Conservation (phyloP, 2,329 filamentous ascomycete species). For the Trichothecium roseum region DNA sequence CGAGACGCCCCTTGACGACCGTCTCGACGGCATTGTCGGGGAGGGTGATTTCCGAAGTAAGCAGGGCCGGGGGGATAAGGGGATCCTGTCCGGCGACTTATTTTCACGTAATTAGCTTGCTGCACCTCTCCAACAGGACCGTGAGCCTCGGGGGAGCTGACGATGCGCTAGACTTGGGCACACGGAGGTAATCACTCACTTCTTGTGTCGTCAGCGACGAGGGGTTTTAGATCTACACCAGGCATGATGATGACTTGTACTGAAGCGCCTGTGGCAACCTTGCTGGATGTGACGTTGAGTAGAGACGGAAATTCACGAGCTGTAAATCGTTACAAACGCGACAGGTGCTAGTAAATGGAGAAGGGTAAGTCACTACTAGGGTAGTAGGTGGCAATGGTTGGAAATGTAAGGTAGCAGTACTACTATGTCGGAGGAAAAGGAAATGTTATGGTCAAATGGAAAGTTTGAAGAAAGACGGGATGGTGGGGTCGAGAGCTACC, state of each 20-base stretch:
- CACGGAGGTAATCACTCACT: constrained; percentile 15
- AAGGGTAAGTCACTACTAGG: too few relatives aligned
- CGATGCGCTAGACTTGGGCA: background rate
- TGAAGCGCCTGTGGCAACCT: too few relatives aligned
- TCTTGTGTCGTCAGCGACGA: constrained; percentile 26
- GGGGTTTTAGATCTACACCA: constrained; percentile 20
- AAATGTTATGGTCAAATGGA: too few relatives aligned
- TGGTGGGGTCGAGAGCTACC: too few relatives aligned
- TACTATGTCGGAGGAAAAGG: too few relatives aligned
- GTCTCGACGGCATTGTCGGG: constrained; percentile 52
- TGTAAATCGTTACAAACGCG: too few relatives aligned
- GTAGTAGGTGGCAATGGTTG: too few relatives aligned
- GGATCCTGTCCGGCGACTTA: constrained; percentile 89
- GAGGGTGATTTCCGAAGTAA: constrained; percentile 76
- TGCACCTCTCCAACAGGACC: background rate
- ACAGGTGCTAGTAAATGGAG: too few relatives aligned
- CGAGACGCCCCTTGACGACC: constrained; percentile 59
- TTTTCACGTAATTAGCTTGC: background rate
- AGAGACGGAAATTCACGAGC: too few relatives aligned
- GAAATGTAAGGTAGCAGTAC: too few relatives aligned
- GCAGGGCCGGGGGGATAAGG: constrained; percentile 77
- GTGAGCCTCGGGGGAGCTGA: background rate
- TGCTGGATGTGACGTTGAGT: too few relatives aligned
- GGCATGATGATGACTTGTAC: constrained; percentile 23
- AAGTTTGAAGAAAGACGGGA: too few relatives aligned